phyloP scores from a whole-genome alignment of 2,329 filamentous ascomycete species.

The Nothophoma quercina region DNA sequence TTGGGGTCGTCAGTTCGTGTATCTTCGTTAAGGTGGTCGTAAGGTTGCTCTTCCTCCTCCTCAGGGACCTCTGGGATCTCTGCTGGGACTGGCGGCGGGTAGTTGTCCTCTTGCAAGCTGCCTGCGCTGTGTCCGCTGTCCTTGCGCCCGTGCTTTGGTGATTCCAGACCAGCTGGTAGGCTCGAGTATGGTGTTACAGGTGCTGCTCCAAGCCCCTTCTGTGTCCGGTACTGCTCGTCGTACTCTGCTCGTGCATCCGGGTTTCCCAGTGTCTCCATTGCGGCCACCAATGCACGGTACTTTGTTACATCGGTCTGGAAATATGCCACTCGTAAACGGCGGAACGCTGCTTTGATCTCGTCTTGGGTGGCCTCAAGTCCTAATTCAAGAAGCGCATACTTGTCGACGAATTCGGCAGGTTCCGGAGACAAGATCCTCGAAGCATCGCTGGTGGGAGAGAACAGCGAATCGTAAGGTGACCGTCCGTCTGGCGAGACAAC shows the following conservation, averaged over 20 bases:
- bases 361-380: slow-evolving; percentile 33
- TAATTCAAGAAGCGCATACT: slow-evolving; percentile 42
- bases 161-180: slow-evolving; percentile 24
- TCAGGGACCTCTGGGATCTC: slow-evolving; percentile 28
- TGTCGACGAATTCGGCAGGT: slow-evolving; percentile 33
- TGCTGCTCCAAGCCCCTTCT: slow-evolving; percentile 11
- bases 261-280: slow-evolving; percentile 42
- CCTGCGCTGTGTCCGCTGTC: slow-evolving; percentile 32
- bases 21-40: slow-evolving; percentile 15
- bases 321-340: slow-evolving; percentile 37
- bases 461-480: slow-evolving; percentile 21
- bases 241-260: slow-evolving; percentile 37
- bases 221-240: slow-evolving; percentile 31
- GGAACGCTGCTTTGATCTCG: slow-evolving; percentile 40
- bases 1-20: slow-evolving; percentile 33
- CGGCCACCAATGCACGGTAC: slow-evolving; percentile 40
- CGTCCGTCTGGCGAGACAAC: slow-evolving; percentile 24
- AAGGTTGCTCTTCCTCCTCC: slow-evolving; percentile 13
- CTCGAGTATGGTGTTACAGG: slow-evolving; percentile 19
- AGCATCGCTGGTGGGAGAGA: slow-evolving; percentile 24
- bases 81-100: slow-evolving; percentile 1
- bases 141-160: slow-evolving; percentile 31
- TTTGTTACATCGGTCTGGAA: slow-evolving; percentile 39
- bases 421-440: slow-evolving; percentile 8
- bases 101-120: slow-evolving; percentile 9